Evolutionary conservation across 202 grass and related monocot genomes (phyloP).

Genomic region (Panicum hallii): DNA sequence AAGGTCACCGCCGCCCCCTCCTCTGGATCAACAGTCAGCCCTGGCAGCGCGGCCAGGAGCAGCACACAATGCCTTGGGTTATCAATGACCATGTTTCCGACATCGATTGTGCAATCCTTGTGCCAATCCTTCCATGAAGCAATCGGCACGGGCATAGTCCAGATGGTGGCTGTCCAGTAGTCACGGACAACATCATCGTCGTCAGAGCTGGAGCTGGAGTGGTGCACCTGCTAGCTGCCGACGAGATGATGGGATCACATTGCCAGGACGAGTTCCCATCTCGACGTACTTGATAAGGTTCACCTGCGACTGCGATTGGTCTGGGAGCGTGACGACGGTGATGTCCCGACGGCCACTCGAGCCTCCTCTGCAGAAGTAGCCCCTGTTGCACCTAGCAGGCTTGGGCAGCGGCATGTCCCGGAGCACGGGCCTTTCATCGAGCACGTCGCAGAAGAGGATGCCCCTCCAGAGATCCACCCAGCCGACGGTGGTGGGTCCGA

Average conservation of each 20-base stretch:
- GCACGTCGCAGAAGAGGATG: conserved; percentile 29
- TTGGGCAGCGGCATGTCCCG: conserved; percentile 11
- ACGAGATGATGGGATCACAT: not conserved
- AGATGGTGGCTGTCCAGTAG: conserved; percentile 10
- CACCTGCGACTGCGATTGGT: not conserved
- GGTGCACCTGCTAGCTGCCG: not conserved
- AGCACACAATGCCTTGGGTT: not conserved
- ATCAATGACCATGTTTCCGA: not conserved
- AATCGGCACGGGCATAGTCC: conserved; percentile 5
- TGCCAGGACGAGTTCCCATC: not conserved
- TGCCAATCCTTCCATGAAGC: not conserved
- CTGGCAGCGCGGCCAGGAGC: not conserved
- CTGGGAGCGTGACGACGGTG: not conserved
- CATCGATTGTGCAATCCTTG: conserved; percentile 14
- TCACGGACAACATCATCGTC: not conserved
- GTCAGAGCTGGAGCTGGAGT: not conserved
- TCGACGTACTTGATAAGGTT: not conserved
- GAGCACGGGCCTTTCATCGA: not conserved
- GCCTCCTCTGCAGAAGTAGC: not conserved
- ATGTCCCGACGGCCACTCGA: not conserved
- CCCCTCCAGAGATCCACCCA: conserved; percentile 32
- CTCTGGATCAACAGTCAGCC: not conserved
- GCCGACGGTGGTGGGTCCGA: not conserved
- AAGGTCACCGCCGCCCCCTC: not conserved
- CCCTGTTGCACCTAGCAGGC: not conserved